phyloP scores from a whole-genome alignment of 306 rosid species.

The Pterocarpus macrocarpus region DNA sequence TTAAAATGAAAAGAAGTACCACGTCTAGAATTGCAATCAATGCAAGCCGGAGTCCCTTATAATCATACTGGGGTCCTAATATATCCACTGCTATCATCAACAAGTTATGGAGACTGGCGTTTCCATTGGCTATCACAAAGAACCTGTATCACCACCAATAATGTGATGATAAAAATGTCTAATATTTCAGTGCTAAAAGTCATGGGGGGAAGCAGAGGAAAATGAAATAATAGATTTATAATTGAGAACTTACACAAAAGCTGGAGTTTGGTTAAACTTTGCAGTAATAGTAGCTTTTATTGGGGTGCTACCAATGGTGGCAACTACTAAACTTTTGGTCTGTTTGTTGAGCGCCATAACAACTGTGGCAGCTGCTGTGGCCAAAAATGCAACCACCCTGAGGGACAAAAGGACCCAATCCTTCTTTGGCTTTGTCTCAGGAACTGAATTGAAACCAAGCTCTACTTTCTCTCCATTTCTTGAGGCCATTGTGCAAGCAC shows the following conservation, averaged over 20 bases:
- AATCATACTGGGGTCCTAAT: constrained; percentile 61
- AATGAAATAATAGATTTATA: not conserved
- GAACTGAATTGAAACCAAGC: constrained; percentile 22
- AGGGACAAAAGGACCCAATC: constrained; percentile 62
- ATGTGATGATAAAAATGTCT: not conserved
- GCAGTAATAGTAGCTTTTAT: constrained; percentile 66
- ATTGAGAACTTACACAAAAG: constrained; percentile 73
- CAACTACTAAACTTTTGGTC: constrained; percentile 72
- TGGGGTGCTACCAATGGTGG: constrained; percentile 69
- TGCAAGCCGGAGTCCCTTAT: constrained; percentile 71
- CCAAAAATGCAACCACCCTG: constrained; percentile 67
- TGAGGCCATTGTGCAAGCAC: constrained; percentile 59
- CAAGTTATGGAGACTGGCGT: constrained; percentile 79
- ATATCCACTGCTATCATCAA: constrained; percentile 67
- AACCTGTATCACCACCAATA: constrained; percentile 57
- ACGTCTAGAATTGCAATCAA: constrained; percentile 79
- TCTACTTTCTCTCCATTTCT: constrained; percentile 55
- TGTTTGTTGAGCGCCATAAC: constrained; percentile 86
- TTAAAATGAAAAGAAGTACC: constrained; percentile 51
- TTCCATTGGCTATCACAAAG: constrained; percentile 84
- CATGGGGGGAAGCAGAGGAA: not conserved
- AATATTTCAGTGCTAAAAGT: not conserved
- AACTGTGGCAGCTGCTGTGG: constrained; percentile 78
- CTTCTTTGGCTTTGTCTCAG: constrained; percentile 38
- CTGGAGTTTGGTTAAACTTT: constrained; percentile 80